phyloP scores from a whole-genome alignment of 2,329 filamentous ascomycete genomes.

The Cladosporium halotolerans region DNA sequence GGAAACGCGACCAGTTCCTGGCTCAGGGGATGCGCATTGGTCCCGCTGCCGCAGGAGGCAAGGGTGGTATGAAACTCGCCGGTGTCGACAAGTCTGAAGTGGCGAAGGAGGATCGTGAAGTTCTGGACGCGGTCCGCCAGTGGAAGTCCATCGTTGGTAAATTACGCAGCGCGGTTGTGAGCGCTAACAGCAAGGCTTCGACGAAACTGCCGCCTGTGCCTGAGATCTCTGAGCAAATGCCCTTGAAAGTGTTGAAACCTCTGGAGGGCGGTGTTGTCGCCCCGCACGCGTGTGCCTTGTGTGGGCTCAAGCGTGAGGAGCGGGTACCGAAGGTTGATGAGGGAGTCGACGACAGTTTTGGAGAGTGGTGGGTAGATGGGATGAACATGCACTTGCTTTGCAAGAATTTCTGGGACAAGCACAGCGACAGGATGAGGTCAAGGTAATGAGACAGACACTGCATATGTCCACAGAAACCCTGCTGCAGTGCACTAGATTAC shows the following conservation, averaged over 20 bases:
- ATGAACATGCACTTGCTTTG: conserved; percentile 52
- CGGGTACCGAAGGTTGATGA: conserved; percentile 69
- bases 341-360: conserved; percentile 81
- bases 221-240: conserved; percentile 64
- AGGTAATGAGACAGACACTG: conserved; percentile 40
- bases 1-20: conserved; percentile 82
- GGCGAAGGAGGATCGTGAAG: conserved; percentile 79
- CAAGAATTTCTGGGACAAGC: conserved; percentile 76
- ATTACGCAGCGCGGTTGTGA: conserved; percentile 65
- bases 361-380: conserved; percentile 89
- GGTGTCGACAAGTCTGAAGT: conserved; percentile 77
- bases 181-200: conserved; percentile 37
- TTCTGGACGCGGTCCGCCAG: conserved; percentile 64
- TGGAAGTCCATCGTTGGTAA: conserved; percentile 74
- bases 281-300: conserved; percentile 71
- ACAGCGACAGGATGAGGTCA: conserved; percentile 64
- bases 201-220: conserved; percentile 46
- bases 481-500: too few species aligned
- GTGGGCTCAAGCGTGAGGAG: conserved; percentile 83
- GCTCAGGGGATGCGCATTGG: conserved; percentile 84
- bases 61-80: conserved; percentile 82
- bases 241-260: conserved; percentile 56
- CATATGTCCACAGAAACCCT: too few species aligned
- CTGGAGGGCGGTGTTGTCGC: conserved; percentile 65
- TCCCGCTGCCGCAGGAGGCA: conserved; percentile 62